Percentiles rank a stretch among this genome's conserved stretches.
Conservation (phyloP, 2,329 filamentous ascomycete genomes). For the Aspergillus alliaceus region DNA sequence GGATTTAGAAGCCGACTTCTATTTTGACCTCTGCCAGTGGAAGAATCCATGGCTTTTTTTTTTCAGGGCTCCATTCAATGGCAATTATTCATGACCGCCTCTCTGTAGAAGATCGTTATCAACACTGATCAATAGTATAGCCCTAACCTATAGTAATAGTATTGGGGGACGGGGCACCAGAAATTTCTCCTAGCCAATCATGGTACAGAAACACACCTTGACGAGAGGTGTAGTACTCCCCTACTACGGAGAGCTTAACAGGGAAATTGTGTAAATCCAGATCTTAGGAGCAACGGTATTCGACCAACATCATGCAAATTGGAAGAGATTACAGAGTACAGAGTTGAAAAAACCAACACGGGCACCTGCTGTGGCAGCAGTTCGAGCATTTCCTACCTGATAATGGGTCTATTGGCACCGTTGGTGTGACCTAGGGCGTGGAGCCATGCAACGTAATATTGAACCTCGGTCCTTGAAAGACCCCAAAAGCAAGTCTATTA, state of each 20-base stretch:
- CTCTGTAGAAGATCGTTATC: not conserved
- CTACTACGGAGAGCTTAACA: not conserved
- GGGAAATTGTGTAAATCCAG: not conserved
- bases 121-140: not conserved
- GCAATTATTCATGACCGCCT: slow-evolving; percentile 22
- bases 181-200: not conserved
- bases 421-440: slow-evolving; percentile 26
- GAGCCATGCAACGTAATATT: slow-evolving; percentile 25
- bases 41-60: slow-evolving; percentile 32
- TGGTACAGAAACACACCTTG: not conserved
- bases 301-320: not conserved
- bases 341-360: not conserved
- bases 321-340: not conserved
- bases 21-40: slow-evolving; percentile 22
- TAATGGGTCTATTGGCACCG: slow-evolving; percentile 3
- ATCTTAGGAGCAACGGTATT: not conserved
- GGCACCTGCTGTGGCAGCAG: not conserved
- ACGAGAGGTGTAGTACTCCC: not conserved
- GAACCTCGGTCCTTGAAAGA: slow-evolving; percentile 21
- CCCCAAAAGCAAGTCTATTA: not conserved
- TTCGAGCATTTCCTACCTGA: not conserved
- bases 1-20: slow-evolving; percentile 30
- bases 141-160: not conserved
- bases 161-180: not conserved
- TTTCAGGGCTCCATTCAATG: slow-evolving; percentile 18